phyloP scores from a whole-genome alignment of 2,329 filamentous ascomycete genomes.

The Trichoderma hamatum region DNA sequence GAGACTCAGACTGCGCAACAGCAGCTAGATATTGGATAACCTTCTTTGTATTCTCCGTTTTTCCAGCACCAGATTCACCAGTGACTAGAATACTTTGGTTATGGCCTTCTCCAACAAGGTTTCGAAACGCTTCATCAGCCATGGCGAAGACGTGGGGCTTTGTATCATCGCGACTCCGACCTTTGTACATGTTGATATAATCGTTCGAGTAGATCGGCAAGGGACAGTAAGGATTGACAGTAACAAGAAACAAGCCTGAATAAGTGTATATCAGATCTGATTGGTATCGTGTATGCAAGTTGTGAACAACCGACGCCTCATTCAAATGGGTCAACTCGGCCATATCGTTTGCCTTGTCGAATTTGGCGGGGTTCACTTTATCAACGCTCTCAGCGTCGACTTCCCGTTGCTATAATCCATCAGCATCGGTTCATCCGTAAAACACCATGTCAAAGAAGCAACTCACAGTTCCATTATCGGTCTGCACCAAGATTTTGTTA shows the following conservation, averaged over 20 bases:
- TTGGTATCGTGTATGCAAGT: conserved; percentile 92
- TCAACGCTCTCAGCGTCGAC: conserved; percentile 86
- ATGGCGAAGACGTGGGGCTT: conserved; percentile 98
- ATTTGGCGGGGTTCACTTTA: conserved; percentile 99
- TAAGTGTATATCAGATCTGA: conserved; percentile 98
- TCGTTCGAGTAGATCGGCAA: conserved; percentile 95
- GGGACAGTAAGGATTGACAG: conserved; percentile 94
- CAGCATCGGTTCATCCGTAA: conserved; percentile 24
- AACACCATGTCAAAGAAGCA: not conserved
- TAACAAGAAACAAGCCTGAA: conserved; percentile 93
- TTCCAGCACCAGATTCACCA: conserved; percentile 95
- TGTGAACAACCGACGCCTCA: conserved; percentile 96
- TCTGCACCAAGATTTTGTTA: conserved; percentile 79
- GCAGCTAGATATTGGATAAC: conserved; percentile 98
- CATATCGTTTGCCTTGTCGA: conserved; percentile 99
- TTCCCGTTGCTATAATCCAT: conserved; percentile 71
- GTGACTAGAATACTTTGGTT: conserved; percentile 99
- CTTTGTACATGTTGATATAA: conserved; percentile 98
- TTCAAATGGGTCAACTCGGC: conserved; percentile 97
- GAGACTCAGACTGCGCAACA: conserved; percentile 82
- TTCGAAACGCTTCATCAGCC: conserved; percentile 94
- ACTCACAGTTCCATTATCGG: conserved; percentile 85
- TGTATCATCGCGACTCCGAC: conserved; percentile 86
- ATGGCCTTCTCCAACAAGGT: conserved; percentile 89
- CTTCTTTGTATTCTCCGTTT: conserved; percentile 99